Conservation (phyloP, 345 rosid genomes). For the Pelargonium nanum region DNA sequence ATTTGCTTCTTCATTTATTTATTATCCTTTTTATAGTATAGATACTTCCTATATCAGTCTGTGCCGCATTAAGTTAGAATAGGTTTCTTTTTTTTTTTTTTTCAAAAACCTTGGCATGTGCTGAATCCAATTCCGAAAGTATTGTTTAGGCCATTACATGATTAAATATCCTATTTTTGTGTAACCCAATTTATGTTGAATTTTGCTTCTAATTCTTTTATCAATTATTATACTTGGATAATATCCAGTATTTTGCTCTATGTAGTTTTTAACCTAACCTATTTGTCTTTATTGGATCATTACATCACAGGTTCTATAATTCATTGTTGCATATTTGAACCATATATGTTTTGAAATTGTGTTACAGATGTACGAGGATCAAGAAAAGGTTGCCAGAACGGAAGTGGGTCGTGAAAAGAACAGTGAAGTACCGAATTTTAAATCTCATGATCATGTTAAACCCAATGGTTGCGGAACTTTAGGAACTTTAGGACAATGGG, state of each 20-base stretch:
- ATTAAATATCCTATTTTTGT: too few species aligned
- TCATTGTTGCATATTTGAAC: neutral
- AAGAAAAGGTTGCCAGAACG: constrained; percentile 25
- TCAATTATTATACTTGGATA: neutral
- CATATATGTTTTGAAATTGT: neutral
- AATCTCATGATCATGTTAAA: constrained; percentile 22
- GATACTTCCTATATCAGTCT: neutral
- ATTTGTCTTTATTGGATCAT: too few species aligned
- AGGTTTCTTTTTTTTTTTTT: too few species aligned
- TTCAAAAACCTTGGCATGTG: too few species aligned
- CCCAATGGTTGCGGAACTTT: constrained; percentile 44
- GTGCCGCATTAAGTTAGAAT: too few species aligned
- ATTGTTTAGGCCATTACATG: neutral
- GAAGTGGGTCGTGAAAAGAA: constrained; percentile 26
- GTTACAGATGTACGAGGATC: constrained; percentile 29
- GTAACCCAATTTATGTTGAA: too few species aligned
- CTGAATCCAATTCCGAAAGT: neutral
- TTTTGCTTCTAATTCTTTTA: too few species aligned
- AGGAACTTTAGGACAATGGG: constrained; percentile 42
- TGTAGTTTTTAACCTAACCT: too few species aligned
- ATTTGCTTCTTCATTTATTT: neutral
- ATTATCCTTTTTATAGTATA: neutral
- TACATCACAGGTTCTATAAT: too few species aligned
- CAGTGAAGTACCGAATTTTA: constrained; percentile 15
- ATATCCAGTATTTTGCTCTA: too few species aligned